These are phyloP conservation scores for Aspergillus thermomutatus DNA, from an alignment of 2,329 filamentous ascomycete species.

Conservation along the genomic window DNA sequence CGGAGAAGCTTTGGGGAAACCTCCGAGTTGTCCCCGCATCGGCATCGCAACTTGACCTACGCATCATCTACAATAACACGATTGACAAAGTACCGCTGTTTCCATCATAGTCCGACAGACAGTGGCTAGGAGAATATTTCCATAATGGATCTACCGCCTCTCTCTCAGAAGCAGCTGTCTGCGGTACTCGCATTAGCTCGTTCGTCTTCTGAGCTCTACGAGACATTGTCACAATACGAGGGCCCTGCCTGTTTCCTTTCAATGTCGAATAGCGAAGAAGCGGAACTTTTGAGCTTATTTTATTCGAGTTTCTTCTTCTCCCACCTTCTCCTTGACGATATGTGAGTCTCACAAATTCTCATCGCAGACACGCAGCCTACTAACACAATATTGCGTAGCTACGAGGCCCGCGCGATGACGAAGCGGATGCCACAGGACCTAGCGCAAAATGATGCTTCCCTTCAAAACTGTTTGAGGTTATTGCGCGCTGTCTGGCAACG, in stretches of 20 bases:
- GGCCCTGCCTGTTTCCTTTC: slow-evolving; percentile 30
- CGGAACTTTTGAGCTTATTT: slow-evolving; percentile 33
- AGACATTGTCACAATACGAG: slow-evolving; percentile 35
- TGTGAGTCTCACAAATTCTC: slow-evolving; percentile 27
- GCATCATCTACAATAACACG: neutral
- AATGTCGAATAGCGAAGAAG: slow-evolving; percentile 18
- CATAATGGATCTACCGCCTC: slow-evolving; percentile 28
- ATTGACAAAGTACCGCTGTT: neutral
- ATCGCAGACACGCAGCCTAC: neutral
- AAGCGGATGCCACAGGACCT: slow-evolving; percentile 33
- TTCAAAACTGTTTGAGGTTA: slow-evolving; percentile 35
- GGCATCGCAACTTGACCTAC: neutral
- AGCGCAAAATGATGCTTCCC: slow-evolving; percentile 24
- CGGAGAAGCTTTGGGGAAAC: slow-evolving; percentile 17
- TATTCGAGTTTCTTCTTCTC: slow-evolving; percentile 40
- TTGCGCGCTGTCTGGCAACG: slow-evolving; percentile 39
- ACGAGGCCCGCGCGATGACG: slow-evolving; percentile 40
- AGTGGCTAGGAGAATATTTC: neutral
- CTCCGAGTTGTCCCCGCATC: slow-evolving; percentile 34
- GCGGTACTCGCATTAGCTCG: slow-evolving; percentile 25
- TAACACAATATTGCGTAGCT: slow-evolving; percentile 19
- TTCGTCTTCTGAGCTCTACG: slow-evolving; percentile 33
- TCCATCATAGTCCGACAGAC: neutral
- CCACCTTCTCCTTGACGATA: slow-evolving; percentile 38
- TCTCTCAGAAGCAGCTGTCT: slow-evolving; percentile 31